Conservation (phyloP, 805 yeast genomes). For the Myxozyma geophila region DNA sequence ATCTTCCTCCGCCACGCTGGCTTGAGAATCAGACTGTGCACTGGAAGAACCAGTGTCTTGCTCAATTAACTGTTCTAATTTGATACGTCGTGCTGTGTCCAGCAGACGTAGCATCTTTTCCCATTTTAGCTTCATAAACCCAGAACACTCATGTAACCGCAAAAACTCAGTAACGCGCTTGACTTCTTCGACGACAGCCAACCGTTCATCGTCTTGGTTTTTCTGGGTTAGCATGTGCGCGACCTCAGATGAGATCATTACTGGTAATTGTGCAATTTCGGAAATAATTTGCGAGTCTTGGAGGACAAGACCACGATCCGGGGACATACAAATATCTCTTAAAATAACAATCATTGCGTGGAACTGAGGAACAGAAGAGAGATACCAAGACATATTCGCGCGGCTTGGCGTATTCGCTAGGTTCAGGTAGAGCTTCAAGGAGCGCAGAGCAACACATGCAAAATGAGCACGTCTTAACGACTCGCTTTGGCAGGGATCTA, state of each 20-base stretch:
- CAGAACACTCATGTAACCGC: slow-evolving; percentile 1
- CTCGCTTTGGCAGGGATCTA: neutral
- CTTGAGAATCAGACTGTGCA: neutral
- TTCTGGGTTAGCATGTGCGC: neutral
- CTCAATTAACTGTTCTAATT: neutral
- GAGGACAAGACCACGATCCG: slow-evolving; percentile 3
- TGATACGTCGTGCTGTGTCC: slow-evolving; percentile 9
- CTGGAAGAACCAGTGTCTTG: neutral
- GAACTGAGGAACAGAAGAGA: slow-evolving; percentile 17
- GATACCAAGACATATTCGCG: slow-evolving; percentile 15
- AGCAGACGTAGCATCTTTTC: slow-evolving; percentile 8
- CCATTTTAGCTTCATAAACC: slow-evolving; percentile 15
- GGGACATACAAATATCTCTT: slow-evolving; percentile 19
- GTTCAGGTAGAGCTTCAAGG: slow-evolving; percentile 16
- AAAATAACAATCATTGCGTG: slow-evolving; percentile 27
- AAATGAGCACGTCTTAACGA: slow-evolving; percentile 4
- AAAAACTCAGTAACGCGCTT: slow-evolving; percentile 14
- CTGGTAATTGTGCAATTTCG: neutral
- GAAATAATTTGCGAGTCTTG: neutral
- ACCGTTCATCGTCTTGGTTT: slow-evolving; percentile 16
- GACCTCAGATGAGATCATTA: neutral
- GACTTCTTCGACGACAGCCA: slow-evolving; percentile 14
- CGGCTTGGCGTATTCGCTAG: slow-evolving; percentile 1
- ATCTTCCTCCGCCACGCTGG: neutral
- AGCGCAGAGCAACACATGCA: slow-evolving; percentile 19